Base-by-base conservation (phyloP, 768 basidiomycete species). In the Auriscalpium orientale region DNA sequence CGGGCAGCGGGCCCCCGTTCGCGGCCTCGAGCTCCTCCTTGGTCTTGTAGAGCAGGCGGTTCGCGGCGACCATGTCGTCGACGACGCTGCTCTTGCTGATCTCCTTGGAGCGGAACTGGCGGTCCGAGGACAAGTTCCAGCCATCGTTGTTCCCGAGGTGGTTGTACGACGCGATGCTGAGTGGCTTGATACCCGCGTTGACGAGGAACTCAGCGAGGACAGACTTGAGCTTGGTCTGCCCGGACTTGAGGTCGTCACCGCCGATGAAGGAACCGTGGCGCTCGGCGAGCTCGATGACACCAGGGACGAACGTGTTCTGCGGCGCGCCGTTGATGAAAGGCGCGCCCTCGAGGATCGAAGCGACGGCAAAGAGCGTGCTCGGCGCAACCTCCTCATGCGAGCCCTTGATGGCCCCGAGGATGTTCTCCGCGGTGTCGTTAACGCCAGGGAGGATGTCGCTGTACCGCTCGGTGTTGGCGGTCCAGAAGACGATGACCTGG, bases 71-170 rank as follows among this genome's bases (percentile, higher is more conserved):
- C 95, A 98, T 98, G 72, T 99, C 95, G 67, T 98, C 95, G 40
- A 97, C 95, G 58, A 98, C 95, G 63, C 84, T 89, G 64, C 88
- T 89, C 83, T 98, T 98, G 78, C 84, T 86, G 73, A 98, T 98
- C 77, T 98, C 95, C 83, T 98, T 98, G 78, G 87, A 90, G 77
- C 86, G 88, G 85, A 98, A 99, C 75, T 98, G 95, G 58, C 77
- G 78, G 69, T 92, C 91, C 7, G 91, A 88, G 52, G 83, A 87
- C 67, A 99, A 75, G 74, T 95, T 97, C 69, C 84, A 83, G 10
- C 95, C 95, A 66, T 98, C 95, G 71, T 99, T 98, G 79, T 98
- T 98, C 15, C 95, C 95, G 55, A 99, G 85, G 70, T 98, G 95
- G 79, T 98, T 98, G 79, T 99, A 98, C 12, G 90, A 93, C 10